These are phyloP conservation scores for Serendipita sp. DNA, from an alignment of 768 basidiomycete species.

Conservation along the genomic window DNA sequence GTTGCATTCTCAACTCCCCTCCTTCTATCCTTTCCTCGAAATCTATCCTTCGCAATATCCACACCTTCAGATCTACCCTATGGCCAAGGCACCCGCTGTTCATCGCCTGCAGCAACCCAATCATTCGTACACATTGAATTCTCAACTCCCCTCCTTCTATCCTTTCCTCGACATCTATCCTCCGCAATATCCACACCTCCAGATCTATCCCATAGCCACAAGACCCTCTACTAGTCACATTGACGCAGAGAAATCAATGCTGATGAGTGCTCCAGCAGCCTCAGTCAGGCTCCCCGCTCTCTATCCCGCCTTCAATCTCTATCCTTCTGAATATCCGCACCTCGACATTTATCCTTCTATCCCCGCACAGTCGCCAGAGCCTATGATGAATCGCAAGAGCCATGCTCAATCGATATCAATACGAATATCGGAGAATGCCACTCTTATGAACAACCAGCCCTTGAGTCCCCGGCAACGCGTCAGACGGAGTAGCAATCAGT, in stretches of 20 bases:
- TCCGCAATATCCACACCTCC: conserved; percentile 15
- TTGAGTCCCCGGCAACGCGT: background rate
- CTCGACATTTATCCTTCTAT: conserved; percentile 6
- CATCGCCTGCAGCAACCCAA: conserved; percentile 22
- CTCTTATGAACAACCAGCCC: background rate
- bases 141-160: conserved; percentile 7
- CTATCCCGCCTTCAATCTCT: background rate
- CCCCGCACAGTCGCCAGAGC: background rate
- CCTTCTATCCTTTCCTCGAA: conserved; percentile 11
- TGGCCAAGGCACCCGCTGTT: background rate
- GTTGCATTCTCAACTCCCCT: conserved; percentile 13
- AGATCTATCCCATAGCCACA: conserved; percentile 13
- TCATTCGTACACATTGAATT: background rate
- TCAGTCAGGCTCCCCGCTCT: background rate
- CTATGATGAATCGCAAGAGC: background rate
- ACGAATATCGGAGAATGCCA: background rate
- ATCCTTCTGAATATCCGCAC: conserved; percentile 5
- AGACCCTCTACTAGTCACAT: background rate
- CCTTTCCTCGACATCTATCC: conserved; percentile 11
- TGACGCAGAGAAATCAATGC: background rate
- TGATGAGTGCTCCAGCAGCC: background rate
- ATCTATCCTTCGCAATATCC: conserved; percentile 13
- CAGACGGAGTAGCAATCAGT: background rate
- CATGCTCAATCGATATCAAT: background rate
- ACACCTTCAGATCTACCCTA: conserved; percentile 16